Evolutionary conservation across 1,284 basidiomycete genomes (phyloP), one percentile per base, ranked within the genome.

Genomic region (Coriolopsis trogii): DNA sequence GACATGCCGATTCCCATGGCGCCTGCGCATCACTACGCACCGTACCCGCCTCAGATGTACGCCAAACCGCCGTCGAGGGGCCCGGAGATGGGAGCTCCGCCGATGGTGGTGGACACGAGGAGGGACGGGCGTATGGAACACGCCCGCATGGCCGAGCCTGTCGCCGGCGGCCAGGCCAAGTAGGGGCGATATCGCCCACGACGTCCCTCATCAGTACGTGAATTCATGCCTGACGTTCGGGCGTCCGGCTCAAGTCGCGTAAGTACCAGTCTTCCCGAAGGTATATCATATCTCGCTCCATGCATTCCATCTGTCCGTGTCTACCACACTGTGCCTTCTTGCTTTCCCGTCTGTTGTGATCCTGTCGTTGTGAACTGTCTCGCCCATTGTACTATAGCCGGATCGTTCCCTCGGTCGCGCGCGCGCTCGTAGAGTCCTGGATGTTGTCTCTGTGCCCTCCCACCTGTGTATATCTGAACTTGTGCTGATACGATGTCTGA

Each of bases 1-100:
- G 76, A 75, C 56, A 65, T 68, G 5, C 74, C 72, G 58, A 68
- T 75, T 49, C 49, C 65, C 21, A 67, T 74, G 47, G 56, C 61
- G 8, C 53, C 54, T 7, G 40, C 54, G 7, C 60, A 59, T 33
- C 62, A 61, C 47, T 73, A 75, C 55, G 64, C 71, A 38, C 53
- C 72, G 6, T 75, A 72, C 45, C 62, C n/a, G n/a, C n/a, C 61
- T 30, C 62, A 63, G 51, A 34, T 36, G 12, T 63, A 61, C 46
- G 34, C 51, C 43, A 62, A 61, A 55, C 60, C 62, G 41, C 57
- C 58, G 3, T 59, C 62, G 36, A 31, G 56, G 40, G 59, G 53
- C 31, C 45, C 56, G 15, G 62, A 62, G 24, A 42, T 57, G n/a
- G 33, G n/a, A 12, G 39, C 29, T 23, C 21, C 44, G 1, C 62